Evolutionary conservation across 2,329 filamentous ascomycete genomes (phyloP), one percentile per base, ranked within the genome.

Genomic region (Talaromyces sp.): DNA sequence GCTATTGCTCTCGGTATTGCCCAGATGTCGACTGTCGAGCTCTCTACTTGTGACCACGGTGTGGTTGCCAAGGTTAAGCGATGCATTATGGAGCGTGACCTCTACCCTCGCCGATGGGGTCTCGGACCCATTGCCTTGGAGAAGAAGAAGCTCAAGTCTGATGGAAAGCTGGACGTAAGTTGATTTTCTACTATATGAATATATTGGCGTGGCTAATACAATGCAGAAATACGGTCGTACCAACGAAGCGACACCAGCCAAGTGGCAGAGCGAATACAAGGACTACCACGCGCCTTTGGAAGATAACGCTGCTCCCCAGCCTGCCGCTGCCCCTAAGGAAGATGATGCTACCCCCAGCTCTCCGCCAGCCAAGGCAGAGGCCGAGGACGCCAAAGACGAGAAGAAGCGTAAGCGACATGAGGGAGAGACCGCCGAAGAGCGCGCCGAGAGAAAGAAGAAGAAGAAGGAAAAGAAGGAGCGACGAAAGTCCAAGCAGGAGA

Each of bases 101-200:
- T 98, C 63, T 99, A 99, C 85, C 95, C 95, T 66, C 87, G 92
- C 76, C 85, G 94, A 83, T 99, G 95, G 95, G 95, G 95, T 68
- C 87, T 98, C 74, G 95, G 95, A 65, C 94, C 95, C 59, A 89
- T 94, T 64, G 95, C 95, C 56, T 81, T 89, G 56, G 92, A 98
- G 85, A 99, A 99, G 88, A 99, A 99, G 90, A 97, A 98, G 87
- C 88, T 99, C 83, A 98, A 98, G 87, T 91, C 93, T 59, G 90
- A 92, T 69, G 95, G 95, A 78, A 96, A 97, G 82, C 89, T 99
- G 64, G 95, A 99, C 83, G 83, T 86, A 74, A 75, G 83, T 76
- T 12, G 42, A 5, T 51, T 2, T 10, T 44, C 12, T 47, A 16
- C 23, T 18, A 30, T 33, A 23, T 36, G 23, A 9, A 14, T 31